Conservation (phyloP, 2,329 filamentous ascomycete genomes). For the Leptographium flavum region DNA sequence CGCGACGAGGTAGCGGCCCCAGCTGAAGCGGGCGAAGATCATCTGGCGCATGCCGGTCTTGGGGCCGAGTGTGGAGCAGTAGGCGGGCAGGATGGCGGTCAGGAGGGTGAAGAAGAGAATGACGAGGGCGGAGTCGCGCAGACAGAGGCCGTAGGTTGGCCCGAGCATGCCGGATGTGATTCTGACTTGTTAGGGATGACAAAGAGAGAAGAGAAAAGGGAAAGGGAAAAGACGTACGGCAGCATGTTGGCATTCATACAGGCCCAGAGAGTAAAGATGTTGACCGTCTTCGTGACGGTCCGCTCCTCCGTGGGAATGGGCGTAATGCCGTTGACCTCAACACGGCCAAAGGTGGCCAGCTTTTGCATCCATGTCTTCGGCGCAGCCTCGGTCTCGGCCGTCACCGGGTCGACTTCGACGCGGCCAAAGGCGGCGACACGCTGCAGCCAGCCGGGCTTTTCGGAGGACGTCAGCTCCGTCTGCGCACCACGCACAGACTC, state of each 20-base stretch:
- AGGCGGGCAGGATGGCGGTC: slow-evolving; percentile 38
- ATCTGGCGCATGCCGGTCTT: slow-evolving; percentile 52
- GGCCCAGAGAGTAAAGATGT: slow-evolving; percentile 33
- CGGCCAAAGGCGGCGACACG: background rate
- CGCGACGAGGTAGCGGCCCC: slow-evolving; percentile 43
- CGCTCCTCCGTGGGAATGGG: slow-evolving; percentile 28
- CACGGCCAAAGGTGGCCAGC: background rate
- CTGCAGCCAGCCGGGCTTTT: background rate
- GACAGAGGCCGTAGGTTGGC: slow-evolving; percentile 35
- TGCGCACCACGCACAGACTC: background rate
- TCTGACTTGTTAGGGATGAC: background rate
- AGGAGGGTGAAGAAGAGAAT: slow-evolving; percentile 50
- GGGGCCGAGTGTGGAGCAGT: slow-evolving; percentile 42
- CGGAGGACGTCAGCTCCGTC: background rate
- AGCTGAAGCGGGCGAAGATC: slow-evolving; percentile 49
- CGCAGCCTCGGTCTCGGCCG: background rate
- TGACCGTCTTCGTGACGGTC: slow-evolving; percentile 25
- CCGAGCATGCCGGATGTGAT: slow-evolving; percentile 52
- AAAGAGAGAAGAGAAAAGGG: background rate
- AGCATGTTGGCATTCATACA: slow-evolving; percentile 34
- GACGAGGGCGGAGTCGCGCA: slow-evolving; percentile 41
- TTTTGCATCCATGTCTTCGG: background rate
- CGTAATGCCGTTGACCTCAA: slow-evolving; percentile 29
- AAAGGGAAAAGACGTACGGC: slow-evolving; percentile 17
- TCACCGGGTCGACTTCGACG: background rate